Evolutionary conservation across 371 early-diverging fungal genomes (phyloP).

Genomic region (Mortierella polycephala): DNA sequence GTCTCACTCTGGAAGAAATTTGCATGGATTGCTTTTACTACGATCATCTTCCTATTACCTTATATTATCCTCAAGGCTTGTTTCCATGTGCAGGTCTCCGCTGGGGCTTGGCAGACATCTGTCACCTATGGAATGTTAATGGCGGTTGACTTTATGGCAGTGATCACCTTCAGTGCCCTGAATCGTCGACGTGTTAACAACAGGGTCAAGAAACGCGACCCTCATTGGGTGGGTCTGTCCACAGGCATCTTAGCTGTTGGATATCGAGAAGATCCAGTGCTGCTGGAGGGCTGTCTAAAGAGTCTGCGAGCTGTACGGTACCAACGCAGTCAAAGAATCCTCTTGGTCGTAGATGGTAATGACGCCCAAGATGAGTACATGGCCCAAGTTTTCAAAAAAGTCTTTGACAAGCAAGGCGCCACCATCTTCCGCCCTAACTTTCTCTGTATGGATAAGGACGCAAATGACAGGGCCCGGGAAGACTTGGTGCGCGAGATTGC

Average conservation of each 20-base stretch:
- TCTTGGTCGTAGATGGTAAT: constrained; percentile 72
- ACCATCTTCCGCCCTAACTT: constrained; percentile 59
- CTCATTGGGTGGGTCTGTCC: constrained; percentile 30
- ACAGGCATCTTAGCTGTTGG: constrained; percentile 69
- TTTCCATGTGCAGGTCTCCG: constrained; percentile 47
- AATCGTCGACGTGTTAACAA: constrained; percentile 38
- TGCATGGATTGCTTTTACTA: constrained; percentile 34
- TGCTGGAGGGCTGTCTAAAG: constrained; percentile 68
- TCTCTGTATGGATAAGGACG: constrained; percentile 50
- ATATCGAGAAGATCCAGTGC: constrained; percentile 69
- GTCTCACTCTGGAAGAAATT: constrained; percentile 47
- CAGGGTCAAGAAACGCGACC: constrained; percentile 31
- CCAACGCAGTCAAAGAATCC: constrained; percentile 62
- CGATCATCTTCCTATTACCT: constrained; percentile 41
- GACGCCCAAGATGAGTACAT: constrained; percentile 68
- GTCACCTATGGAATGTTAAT: constrained; percentile 53
- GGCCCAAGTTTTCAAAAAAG: constrained; percentile 66
- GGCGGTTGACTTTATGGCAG: constrained; percentile 52
- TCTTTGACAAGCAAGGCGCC: constrained; percentile 60
- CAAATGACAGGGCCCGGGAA: constrained; percentile 35
- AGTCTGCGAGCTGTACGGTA: constrained; percentile 63
- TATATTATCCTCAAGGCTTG: constrained; percentile 48
- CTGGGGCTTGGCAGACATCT: constrained; percentile 54
- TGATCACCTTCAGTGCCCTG: constrained; percentile 45
- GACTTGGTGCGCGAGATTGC: constrained; percentile 52